Evolutionary conservation across 176 grass and related monocot genomes (phyloP).

Genomic region (Triticum turgidum): DNA sequence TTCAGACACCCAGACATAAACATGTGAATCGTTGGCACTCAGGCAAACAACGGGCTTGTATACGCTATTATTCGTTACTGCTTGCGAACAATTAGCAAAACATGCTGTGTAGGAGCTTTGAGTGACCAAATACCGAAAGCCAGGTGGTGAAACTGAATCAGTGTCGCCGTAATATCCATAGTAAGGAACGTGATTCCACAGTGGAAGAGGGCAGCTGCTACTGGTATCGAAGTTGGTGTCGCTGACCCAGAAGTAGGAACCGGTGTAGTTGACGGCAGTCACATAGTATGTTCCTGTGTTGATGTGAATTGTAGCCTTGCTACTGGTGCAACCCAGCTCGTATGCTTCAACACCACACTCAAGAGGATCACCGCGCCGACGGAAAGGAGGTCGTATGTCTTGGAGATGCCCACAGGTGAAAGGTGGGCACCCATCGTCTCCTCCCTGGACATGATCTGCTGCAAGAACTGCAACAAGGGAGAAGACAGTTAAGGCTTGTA

Average conservation of each 20-base stretch:
- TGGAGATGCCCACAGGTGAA: too few species aligned
- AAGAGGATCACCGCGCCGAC: neutral
- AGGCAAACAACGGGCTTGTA: constrained; percentile 16
- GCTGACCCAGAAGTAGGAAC: neutral
- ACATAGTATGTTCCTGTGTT: constrained; percentile 9
- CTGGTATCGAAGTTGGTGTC: neutral
- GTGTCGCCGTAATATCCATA: too few species aligned
- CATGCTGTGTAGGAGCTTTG: rapidly evolving
- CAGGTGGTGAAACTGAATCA: neutral
- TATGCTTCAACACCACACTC: neutral
- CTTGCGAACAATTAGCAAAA: constrained; percentile 24
- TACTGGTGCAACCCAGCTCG: neutral
- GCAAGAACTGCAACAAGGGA: too few species aligned
- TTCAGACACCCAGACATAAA: neutral
- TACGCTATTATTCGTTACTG: neutral
- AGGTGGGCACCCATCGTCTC: too few species aligned
- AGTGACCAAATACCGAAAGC: rapidly evolving
- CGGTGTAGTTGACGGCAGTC: constrained; percentile 9
- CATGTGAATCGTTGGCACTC: constrained; percentile 9
- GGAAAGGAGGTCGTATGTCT: constrained; percentile 1
- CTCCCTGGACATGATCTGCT: too few species aligned
- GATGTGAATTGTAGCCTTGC: neutral
- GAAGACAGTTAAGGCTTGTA: too few species aligned
- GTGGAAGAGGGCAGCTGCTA: constrained; percentile 10
- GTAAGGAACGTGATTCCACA: neutral